A percentile compares a stretch with the other conserved stretches of the same genome.
These are phyloP conservation scores for Sideroxylon spinosum DNA, from an alignment of 179 eudicot species.

Conservation along the genomic window DNA sequence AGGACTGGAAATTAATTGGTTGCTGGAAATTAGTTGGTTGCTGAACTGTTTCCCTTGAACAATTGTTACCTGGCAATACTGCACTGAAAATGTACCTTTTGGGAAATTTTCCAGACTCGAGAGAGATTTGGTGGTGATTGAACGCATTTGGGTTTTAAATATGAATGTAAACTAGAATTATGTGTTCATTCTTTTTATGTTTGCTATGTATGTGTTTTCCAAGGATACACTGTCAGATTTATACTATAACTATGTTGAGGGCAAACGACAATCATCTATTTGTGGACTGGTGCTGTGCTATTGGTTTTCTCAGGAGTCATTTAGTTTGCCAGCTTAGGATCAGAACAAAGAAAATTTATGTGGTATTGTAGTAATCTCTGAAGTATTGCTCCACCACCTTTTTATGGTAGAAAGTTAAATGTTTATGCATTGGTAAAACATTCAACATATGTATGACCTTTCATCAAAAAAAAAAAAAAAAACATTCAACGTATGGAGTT, in stretches of 20 bases:
- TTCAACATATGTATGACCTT: no score
- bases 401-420: no score
- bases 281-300: no score
- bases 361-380: no score
- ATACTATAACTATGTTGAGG: not conserved
- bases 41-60: not conserved
- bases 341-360: no score
- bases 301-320: no score
- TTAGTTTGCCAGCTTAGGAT: no score
- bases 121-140: not conserved
- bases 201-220: not conserved
- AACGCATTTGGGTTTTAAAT: not conserved
- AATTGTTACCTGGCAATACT: not conserved
- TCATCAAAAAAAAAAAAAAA: no score
- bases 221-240: not conserved
- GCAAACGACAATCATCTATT: no score
- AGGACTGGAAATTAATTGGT: constrained; percentile 13
- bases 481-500: no score
- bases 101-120: not conserved
- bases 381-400: no score
- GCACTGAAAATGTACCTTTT: not conserved
- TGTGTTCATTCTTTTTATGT: not conserved
- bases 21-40: constrained; percentile 11
- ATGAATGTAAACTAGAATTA: not conserved
- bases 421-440: no score